Base-by-base conservation (phyloP, 768 basidiomycete genomes). In the Rhizopogon vinicolor region DNA sequence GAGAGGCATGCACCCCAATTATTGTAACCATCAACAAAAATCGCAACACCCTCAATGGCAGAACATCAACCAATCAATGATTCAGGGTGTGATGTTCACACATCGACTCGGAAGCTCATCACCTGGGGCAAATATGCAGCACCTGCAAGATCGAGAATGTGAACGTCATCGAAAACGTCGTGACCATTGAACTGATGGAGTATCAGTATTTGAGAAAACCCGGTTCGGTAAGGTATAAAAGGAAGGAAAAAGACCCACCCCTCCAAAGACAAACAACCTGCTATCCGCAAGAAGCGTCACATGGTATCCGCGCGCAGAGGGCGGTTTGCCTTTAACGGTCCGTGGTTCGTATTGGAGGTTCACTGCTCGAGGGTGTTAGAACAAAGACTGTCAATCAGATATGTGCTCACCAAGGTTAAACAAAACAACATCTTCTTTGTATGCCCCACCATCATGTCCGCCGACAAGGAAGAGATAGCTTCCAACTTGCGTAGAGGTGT, bases 121-220 rank as follows among this genome's bases (percentile, higher is more conserved):
- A 93, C 91, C 68, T 96, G 93, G 0, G 93, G 92, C 19, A 96
- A 73, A 71, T 95, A 97, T 39, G 91, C 93, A 5, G 86, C 82
- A 9, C 88, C 91, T 4, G 91, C 91, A 35, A 96, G 78, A 64
- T 98, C 94, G 44, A 97, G 75, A 40, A 89, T 79, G 69, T 88
- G 81, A 39, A 94, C 85, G 71, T 96, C 94, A 60, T 93, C 91
- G 63, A 84, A 93, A 3, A 89, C 85, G 16, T 84, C 84, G 49
- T 80, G 81, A 2, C 93, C 94, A 44, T 95, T 93, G 63, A 87
- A 89, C 49, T 69, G 51, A 63, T 22, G 19, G 25, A 25, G 25
- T 1, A 4, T 25, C 25, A 25, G 25, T 25, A 25, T 25, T 25
- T 25, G 25, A 25, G 18, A 48, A 13, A 19, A 35, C 33, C 18